phyloP scores from a whole-genome alignment of 2,329 filamentous ascomycete genomes.

The Aspergillus tamarii region DNA sequence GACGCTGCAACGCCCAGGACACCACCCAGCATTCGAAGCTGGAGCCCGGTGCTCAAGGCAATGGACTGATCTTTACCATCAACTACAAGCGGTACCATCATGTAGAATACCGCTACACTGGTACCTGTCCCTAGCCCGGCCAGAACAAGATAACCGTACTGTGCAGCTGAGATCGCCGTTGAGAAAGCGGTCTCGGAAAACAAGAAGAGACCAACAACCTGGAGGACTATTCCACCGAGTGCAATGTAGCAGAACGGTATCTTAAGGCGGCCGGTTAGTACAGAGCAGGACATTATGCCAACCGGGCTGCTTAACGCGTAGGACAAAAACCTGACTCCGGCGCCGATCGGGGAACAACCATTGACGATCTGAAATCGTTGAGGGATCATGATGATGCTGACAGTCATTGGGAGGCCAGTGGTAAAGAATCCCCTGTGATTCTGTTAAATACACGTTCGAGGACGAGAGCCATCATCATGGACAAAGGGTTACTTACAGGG shows the following conservation, averaged over 20 bases:
- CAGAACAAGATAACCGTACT: conserved; percentile 24
- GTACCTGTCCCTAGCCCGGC: conserved; percentile 20
- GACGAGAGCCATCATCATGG: not conserved
- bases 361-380: conserved; percentile 30
- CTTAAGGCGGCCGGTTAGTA: conserved; percentile 14
- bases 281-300: conserved; percentile 19
- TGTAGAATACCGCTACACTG: conserved; percentile 20
- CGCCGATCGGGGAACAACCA: conserved; percentile 17
- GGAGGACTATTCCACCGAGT: conserved; percentile 15
- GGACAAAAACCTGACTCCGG: conserved; percentile 26
- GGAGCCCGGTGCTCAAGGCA: conserved; percentile 41
- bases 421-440: conserved; percentile 20
- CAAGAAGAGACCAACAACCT: conserved; percentile 22
- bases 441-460: not conserved
- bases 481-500: not conserved
- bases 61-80: conserved; percentile 25
- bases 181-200: conserved; percentile 15
- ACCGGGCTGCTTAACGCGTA: conserved; percentile 21
- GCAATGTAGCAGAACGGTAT: conserved; percentile 21
- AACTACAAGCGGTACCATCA: conserved; percentile 18
- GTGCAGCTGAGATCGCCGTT: conserved; percentile 23
- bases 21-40: conserved; percentile 44
- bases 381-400: conserved; percentile 25
- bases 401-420: conserved; percentile 22
- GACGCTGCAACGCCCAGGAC: conserved; percentile 43